These are phyloP conservation scores for Elaeis oleifera DNA, from an alignment of 202 grass and related monocot species.

Conservation along the genomic window DNA sequence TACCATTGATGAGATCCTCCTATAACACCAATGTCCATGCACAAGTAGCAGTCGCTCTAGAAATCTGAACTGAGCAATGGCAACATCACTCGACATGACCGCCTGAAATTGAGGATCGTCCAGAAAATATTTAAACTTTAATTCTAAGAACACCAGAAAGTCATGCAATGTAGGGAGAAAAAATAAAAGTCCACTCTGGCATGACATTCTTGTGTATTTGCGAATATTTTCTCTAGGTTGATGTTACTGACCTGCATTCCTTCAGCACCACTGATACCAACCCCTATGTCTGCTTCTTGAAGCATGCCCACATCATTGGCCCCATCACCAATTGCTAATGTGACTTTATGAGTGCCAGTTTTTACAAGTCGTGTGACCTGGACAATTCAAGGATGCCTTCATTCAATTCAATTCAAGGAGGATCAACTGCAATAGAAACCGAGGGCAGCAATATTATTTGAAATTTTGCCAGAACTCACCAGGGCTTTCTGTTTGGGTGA, in stretches of 20 bases:
- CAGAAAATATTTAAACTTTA: constrained; percentile 1
- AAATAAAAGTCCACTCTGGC: neutral
- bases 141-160: neutral
- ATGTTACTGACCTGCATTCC: constrained; percentile 77
- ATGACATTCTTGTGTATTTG: neutral
- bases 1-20: constrained; percentile 86
- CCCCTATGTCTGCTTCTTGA: constrained; percentile 93
- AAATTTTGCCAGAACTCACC: constrained; percentile 30
- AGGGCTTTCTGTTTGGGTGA: constrained; percentile 96
- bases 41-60: constrained; percentile 75
- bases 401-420: constrained; percentile 3
- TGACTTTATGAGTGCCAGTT: constrained; percentile 47
- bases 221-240: neutral
- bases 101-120: constrained; percentile 29
- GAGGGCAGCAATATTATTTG: neutral
- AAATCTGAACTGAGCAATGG: constrained; percentile 84
- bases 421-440: neutral
- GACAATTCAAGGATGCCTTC: constrained; percentile 15
- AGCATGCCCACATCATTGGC: constrained; percentile 96
- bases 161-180: neutral
- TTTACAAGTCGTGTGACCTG: constrained; percentile 82
- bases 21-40: constrained; percentile 96
- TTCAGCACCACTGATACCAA: constrained; percentile 90
- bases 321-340: constrained; percentile 78
- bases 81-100: constrained; percentile 93